Evolutionary conservation across 345 rosid species (phyloP).

Genomic region (Barbarea vulgaris): DNA sequence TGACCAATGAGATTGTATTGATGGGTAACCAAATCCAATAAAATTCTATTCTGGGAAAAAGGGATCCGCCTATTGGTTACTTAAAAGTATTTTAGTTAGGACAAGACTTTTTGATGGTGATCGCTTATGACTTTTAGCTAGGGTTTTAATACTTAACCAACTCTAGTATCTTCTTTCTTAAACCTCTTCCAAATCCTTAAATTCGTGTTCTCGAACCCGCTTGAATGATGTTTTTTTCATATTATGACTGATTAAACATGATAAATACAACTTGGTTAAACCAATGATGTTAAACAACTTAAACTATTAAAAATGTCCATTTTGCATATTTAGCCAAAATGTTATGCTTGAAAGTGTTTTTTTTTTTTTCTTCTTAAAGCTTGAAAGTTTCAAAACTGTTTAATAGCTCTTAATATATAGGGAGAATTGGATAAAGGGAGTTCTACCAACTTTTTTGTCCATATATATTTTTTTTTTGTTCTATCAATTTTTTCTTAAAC

Average conservation of each 20-base stretch:
- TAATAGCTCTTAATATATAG: too few relatives aligned
- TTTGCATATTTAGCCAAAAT: background rate
- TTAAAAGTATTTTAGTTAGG: slow-evolving; percentile 34
- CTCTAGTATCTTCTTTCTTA: slow-evolving; percentile 34
- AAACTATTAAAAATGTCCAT: too few relatives aligned
- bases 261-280: background rate
- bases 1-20: slow-evolving; percentile 32
- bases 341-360: background rate
- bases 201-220: slow-evolving; percentile 28
- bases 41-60: slow-evolving; percentile 21
- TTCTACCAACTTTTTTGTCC: too few relatives aligned
- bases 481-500: too few relatives aligned
- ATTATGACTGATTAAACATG: background rate
- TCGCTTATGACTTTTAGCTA: slow-evolving; percentile 38
- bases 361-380: too few relatives aligned
- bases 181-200: slow-evolving; percentile 17
- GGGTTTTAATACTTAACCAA: slow-evolving; percentile 26
- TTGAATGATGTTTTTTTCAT: slow-evolving; percentile 20
- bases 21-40: slow-evolving; percentile 41
- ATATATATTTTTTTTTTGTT: too few relatives aligned
- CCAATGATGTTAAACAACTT: background rate
- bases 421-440: too few relatives aligned
- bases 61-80: slow-evolving; percentile 5
- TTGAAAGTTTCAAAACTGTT: too few relatives aligned
- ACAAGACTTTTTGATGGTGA: slow-evolving; percentile 35